Base-by-base conservation (phyloP, 2,329 filamentous ascomycete species). In the Scytalidium lignicola region DNA sequence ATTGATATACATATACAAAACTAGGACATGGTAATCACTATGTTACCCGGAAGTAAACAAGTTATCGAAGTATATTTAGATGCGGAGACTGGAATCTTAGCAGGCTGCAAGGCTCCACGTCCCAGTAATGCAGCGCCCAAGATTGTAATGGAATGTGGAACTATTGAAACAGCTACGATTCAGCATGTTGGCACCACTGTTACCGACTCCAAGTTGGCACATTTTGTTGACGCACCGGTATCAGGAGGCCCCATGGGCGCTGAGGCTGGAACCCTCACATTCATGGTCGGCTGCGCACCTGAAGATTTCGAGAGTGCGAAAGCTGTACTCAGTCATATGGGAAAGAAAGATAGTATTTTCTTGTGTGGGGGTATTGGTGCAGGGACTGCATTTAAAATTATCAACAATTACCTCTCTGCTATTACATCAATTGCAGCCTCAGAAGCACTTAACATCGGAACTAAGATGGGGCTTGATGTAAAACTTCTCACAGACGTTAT, bases 111-210 rank as follows among this genome's bases (percentile, higher is more conserved):
- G 59, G 22, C 53, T 61, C 19, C 63, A 67, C 32, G 32, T 9
- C 32, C 32, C 4, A 41, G 52, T 7, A 48, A 46, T 22, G n/a
- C 42, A 4, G 44, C 47, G 9, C 48, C 41, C 7, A 51, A 71
- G n/a, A 70, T 88, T 17, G 84, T 88, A 60, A 84, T 89, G 56
- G 85, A 88, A 63, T 84, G 79, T 57, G 87, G 83, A 8, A 88
- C 85, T 2, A 88, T 89, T 58, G 85, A 88, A 62, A 81, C 83
- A 0, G 74, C 74, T 49, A 83, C 82, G 2, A 83, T 79, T 1
- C 29, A 47, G 3, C 49, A 51, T 3, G 52, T 57, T 7, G 42
- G 32, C 9, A 47, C 50, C 9, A 40, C 46, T 9, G 44, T 56
- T 2, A 37, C 32, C 8, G 40, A 48, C 13, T 49, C 52, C 4